Percentiles rank a stretch among this genome's conserved stretches.
These are phyloP conservation scores for Cladophialophora immunda DNA, from an alignment of 2,329 filamentous ascomycete genomes.

Conservation along the genomic window DNA sequence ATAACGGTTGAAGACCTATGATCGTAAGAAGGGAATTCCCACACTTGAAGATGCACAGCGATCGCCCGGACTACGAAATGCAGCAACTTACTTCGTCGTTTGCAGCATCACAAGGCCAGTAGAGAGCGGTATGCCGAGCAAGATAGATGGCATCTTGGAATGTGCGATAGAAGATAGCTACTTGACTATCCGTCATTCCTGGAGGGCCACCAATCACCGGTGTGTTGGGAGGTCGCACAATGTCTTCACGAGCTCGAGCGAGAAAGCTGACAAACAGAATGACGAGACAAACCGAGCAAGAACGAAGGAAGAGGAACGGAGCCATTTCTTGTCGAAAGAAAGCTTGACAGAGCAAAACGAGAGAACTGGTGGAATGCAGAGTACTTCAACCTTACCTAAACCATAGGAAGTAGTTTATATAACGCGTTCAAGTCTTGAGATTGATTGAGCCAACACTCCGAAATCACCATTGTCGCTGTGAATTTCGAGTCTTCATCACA, in stretches of 20 bases:
- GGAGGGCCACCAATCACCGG: conserved; percentile 9
- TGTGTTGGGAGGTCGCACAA: not conserved
- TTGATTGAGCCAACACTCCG: not conserved
- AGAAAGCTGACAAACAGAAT: conserved; percentile 1
- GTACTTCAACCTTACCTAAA: not conserved
- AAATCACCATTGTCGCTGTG: not conserved
- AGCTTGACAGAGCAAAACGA: not conserved
- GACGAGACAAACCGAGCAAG: not conserved
- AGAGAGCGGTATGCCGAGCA: conserved; percentile 2
- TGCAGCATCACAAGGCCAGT: conserved; percentile 16
- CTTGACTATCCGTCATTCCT: not conserved
- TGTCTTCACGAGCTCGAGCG: not conserved
- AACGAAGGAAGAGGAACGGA: not conserved
- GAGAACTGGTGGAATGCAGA: not conserved
- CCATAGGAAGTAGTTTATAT: not conserved
- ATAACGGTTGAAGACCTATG: conserved; percentile 11
- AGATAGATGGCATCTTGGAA: conserved; percentile 14
- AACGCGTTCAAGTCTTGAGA: not conserved
- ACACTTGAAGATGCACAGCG: not conserved
- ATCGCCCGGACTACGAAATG: not conserved
- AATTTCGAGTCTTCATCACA: not conserved
- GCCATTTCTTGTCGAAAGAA: not conserved
- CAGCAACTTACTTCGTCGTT: conserved; percentile 8
- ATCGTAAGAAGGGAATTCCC: not conserved
- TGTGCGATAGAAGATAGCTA: conserved; percentile 8